phyloP scores from a whole-genome alignment of 768 basidiomycete genomes.

The Termitomyces sp. region DNA sequence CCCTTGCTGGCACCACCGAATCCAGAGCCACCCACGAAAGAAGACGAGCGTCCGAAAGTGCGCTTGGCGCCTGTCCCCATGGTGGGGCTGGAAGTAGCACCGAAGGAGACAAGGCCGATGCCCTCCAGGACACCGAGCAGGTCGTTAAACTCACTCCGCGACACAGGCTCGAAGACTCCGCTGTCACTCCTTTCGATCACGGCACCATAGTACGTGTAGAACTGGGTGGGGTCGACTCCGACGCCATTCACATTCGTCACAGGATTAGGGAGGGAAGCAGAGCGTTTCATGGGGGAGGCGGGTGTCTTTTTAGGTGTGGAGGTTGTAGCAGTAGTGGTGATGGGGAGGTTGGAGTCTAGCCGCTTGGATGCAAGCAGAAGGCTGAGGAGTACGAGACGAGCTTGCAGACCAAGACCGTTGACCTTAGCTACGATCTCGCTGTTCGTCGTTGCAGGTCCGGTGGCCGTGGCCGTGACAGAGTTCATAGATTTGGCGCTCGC shows the following conservation, averaged over 20 bases:
- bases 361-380: slow-evolving; percentile 65
- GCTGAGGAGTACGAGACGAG: slow-evolving; percentile 63
- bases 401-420: slow-evolving; percentile 67
- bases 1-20: slow-evolving; percentile 34
- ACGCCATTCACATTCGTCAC: slow-evolving; percentile 22
- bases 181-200: slow-evolving; percentile 55
- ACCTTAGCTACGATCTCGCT: slow-evolving; percentile 69
- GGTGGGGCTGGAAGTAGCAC: slow-evolving; percentile 5
- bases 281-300: slow-evolving; percentile 51
- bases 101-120: slow-evolving; percentile 43
- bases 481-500: slow-evolving; percentile 19
- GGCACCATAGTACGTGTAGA: slow-evolving; percentile 61
- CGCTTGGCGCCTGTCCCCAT: slow-evolving; percentile 35
- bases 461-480: slow-evolving; percentile 16
- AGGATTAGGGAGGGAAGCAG: slow-evolving; percentile 29
- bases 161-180: slow-evolving; percentile 59
- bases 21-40: slow-evolving; percentile 43
- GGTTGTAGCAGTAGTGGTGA: slow-evolving; percentile 35
- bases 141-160: slow-evolving; percentile 74
- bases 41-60: slow-evolving; percentile 51
- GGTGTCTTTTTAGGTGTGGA: slow-evolving; percentile 31
- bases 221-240: slow-evolving; percentile 52
- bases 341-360: slow-evolving; percentile 49
- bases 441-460: slow-evolving; percentile 25
- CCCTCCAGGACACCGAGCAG: slow-evolving; percentile 71